phyloP scores from a whole-genome alignment of 179 eudicot species.

The Pouteria campechiana region DNA sequence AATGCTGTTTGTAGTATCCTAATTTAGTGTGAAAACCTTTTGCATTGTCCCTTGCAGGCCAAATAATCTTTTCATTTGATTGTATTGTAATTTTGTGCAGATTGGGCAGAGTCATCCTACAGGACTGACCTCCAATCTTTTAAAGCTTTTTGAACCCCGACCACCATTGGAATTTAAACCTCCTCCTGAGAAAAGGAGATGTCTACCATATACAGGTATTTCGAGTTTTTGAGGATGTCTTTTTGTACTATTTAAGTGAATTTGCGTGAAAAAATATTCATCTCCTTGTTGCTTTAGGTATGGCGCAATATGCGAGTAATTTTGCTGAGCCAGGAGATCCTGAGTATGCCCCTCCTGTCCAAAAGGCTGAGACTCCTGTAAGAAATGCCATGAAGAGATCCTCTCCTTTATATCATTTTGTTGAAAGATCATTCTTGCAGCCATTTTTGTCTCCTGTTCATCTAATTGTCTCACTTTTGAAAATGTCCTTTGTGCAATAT shows the following conservation, averaged over 20 bases:
- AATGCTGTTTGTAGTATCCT: too few relatives aligned
- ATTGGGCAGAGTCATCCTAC: constrained; percentile 92
- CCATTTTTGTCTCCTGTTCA: not conserved
- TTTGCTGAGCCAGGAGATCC: constrained; percentile 86
- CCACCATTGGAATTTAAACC: constrained; percentile 85
- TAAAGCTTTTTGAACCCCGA: constrained; percentile 91
- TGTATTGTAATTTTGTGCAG: constrained; percentile 19
- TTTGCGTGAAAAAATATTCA: not conserved
- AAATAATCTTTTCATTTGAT: not conserved
- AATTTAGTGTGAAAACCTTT: not conserved
- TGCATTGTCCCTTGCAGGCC: not conserved
- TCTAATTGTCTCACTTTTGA: not conserved
- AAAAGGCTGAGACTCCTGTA: constrained; percentile 78
- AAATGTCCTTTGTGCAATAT: not conserved
- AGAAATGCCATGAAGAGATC: too few relatives aligned
- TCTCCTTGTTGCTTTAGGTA: constrained; percentile 25
- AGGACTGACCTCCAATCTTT: constrained; percentile 64
- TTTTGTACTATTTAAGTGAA: not conserved
- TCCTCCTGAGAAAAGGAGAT: constrained; percentile 88
- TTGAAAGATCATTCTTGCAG: too few relatives aligned
- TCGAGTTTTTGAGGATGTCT: not conserved
- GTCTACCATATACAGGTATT: constrained; percentile 64
- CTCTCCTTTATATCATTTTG: too few relatives aligned
- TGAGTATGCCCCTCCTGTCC: constrained; percentile 86
- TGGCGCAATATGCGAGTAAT: constrained; percentile 69